These are phyloP conservation scores for Sugiyamaella novakii DNA, from an alignment of 1,139 yeast species.

Conservation along the genomic window DNA sequence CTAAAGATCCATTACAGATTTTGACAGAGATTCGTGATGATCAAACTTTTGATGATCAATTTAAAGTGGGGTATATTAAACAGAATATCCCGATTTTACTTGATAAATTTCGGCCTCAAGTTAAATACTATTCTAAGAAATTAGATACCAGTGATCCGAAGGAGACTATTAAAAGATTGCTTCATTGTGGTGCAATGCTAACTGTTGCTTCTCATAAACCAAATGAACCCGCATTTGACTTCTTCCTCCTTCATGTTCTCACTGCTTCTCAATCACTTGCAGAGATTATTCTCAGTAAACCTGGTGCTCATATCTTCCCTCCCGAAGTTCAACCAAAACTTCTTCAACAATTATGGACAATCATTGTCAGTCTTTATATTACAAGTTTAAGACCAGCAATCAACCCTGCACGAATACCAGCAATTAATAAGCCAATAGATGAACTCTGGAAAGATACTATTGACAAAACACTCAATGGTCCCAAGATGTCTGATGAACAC, in stretches of 20 bases:
- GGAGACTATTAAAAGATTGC: constrained; percentile 27
- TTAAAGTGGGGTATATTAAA: constrained; percentile 2
- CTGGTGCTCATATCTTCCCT: constrained; percentile 25
- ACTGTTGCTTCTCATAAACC: constrained; percentile 33
- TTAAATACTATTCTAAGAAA: constrained; percentile 28
- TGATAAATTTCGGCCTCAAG: constrained; percentile 16
- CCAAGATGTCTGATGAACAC: constrained; percentile 30
- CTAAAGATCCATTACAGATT: constrained; percentile 23
- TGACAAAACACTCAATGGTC: constrained; percentile 26
- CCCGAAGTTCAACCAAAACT: constrained; percentile 21
- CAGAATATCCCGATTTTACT: neutral
- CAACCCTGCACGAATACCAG: constrained; percentile 23
- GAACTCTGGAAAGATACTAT: constrained; percentile 30
- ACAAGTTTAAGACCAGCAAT: constrained; percentile 31
- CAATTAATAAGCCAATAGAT: constrained; percentile 21
- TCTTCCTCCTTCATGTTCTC: constrained; percentile 37
- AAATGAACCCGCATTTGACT: constrained; percentile 33
- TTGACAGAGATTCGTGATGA: constrained; percentile 29
- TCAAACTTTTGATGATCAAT: constrained; percentile 24
- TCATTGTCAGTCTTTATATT: constrained; percentile 29
- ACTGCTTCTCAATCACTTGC: constrained; percentile 37
- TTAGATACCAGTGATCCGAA: constrained; percentile 25
- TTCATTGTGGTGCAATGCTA: constrained; percentile 29
- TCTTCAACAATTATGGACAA: constrained; percentile 29
- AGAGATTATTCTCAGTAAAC: constrained; percentile 30